Base-by-base conservation (phyloP, 2,329 filamentous ascomycete species). In the Tolypocladium tropicale region DNA sequence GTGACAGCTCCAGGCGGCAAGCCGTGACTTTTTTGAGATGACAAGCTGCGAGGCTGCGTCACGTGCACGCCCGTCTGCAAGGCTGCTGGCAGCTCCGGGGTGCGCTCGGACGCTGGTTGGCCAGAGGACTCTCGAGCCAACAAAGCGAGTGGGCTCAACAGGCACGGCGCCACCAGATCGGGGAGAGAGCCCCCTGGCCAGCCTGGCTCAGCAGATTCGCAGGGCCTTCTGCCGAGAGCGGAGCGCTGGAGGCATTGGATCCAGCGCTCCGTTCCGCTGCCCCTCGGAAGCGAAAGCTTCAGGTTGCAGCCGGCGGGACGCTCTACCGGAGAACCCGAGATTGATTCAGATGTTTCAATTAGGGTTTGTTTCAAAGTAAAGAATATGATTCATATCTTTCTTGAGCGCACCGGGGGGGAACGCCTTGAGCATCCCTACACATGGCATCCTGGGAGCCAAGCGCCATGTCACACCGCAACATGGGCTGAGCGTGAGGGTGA, bases 21-120 rank as follows among this genome's bases (percentile, higher is more conserved):
- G 34, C 36, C 51, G 52, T 25, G 60, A 60, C 59, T 62, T 64
- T 65, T 64, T 63, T 23, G 57, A 39, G 53, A 33, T 21, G 43
- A 30, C 43, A n/a, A 48, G 43, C 28, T 21, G 28, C 28, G 25
- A 49, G 46, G 46, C 46, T 49, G 28, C 46, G 28, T 49, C 46
- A 49, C 46, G 46, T 49, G 46, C 46, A 12, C 16, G 4, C 2
- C 28, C 46, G 21, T 7, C 18, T 50, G 28, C 46, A 21, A 50
- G 46, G 46, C 46, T 33, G 18, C 28, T 1, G 25, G 12, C 25
- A n/a, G 25, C 4, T 12, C n/a, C n/a, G 28, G 21, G 46, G 28
- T 32, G 46, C 46, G 46, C 46, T 32, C 18, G 18, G n/a, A 10
- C 5, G 9, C 28, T 50, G 46, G 46, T 50, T 50, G 46, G 46